phyloP scores from a whole-genome alignment of 768 basidiomycete genomes.

The Lactifluus echinatus region DNA sequence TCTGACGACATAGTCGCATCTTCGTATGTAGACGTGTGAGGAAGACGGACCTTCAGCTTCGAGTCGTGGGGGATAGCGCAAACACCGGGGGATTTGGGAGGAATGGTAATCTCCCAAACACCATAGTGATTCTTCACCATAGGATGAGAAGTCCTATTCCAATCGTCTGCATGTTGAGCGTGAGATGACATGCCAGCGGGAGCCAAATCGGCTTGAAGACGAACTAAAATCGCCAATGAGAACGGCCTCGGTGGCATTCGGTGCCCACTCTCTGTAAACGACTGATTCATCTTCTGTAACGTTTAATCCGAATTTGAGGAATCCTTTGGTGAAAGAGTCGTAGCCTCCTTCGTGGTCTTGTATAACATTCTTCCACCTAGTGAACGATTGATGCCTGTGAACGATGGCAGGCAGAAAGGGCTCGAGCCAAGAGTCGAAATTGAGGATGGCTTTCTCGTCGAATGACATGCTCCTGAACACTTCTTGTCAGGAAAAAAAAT shows the following conservation, averaged over 20 bases:
- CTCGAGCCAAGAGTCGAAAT: slow-evolving; percentile 66
- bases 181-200: not conserved
- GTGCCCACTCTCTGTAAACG: slow-evolving; percentile 93
- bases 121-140: slow-evolving; percentile 83
- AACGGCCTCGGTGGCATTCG: slow-evolving; percentile 72
- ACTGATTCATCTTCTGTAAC: slow-evolving; percentile 59
- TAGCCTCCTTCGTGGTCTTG: slow-evolving; percentile 76
- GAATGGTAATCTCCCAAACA: slow-evolving; percentile 79
- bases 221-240: slow-evolving; percentile 96
- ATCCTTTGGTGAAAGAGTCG: slow-evolving; percentile 71
- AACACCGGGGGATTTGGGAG: slow-evolving; percentile 54
- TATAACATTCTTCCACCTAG: slow-evolving; percentile 70
- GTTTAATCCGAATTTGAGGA: slow-evolving; percentile 71
- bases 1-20: slow-evolving; percentile 36
- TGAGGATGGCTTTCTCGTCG: slow-evolving; percentile 47
- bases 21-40: not conserved
- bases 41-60: slow-evolving; percentile 65
- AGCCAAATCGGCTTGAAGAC: slow-evolving; percentile 28
- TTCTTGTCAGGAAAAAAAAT: not conserved
- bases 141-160: slow-evolving; percentile 78
- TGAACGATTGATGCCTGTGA: slow-evolving; percentile 58
- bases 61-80: slow-evolving; percentile 91
- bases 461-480: slow-evolving; percentile 27
- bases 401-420: slow-evolving; percentile 63
- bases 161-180: slow-evolving; percentile 49